These are phyloP conservation scores for Tylopilus plumbeoviolaceoides DNA, from an alignment of 768 basidiomycete genomes.

Conservation along the genomic window DNA sequence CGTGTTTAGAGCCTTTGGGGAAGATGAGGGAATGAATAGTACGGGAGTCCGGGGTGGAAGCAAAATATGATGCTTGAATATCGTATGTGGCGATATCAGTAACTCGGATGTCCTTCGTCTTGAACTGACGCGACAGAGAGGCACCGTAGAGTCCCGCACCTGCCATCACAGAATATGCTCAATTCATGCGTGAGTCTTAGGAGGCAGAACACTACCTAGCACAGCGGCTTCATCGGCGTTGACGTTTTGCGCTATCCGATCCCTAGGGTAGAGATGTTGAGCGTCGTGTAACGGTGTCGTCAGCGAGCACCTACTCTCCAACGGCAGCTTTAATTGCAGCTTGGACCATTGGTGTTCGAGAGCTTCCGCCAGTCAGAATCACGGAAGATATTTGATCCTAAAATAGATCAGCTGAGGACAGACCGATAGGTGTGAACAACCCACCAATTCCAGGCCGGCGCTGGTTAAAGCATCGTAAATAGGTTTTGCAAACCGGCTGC, in stretches of 20 bases:
- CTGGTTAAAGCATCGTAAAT: slow-evolving; percentile 67
- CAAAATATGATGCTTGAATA: slow-evolving; percentile 73
- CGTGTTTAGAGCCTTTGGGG: slow-evolving; percentile 69
- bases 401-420: not conserved
- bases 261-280: slow-evolving; percentile 34
- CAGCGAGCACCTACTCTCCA: slow-evolving; percentile 56
- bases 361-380: slow-evolving; percentile 88
- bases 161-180: slow-evolving; percentile 10
- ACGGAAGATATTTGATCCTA: slow-evolving; percentile 81
- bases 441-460: slow-evolving; percentile 65
- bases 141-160: slow-evolving; percentile 92
- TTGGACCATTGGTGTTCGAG: slow-evolving; percentile 91
- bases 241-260: slow-evolving; percentile 89
- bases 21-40: slow-evolving; percentile 77
- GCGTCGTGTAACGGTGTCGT: not conserved
- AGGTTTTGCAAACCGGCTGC: slow-evolving; percentile 59
- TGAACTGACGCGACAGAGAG: slow-evolving; percentile 82
- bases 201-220: slow-evolving; percentile 46
- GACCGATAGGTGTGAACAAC: slow-evolving; percentile 14
- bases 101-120: slow-evolving; percentile 91
- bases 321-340: slow-evolving; percentile 71
- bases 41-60: slow-evolving; percentile 51
- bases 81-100: slow-evolving; percentile 70
- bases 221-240: slow-evolving; percentile 97
- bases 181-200: not conserved